Conservation (phyloP, 148 eudicot species). For the Vaccinium vitisidaea region DNA sequence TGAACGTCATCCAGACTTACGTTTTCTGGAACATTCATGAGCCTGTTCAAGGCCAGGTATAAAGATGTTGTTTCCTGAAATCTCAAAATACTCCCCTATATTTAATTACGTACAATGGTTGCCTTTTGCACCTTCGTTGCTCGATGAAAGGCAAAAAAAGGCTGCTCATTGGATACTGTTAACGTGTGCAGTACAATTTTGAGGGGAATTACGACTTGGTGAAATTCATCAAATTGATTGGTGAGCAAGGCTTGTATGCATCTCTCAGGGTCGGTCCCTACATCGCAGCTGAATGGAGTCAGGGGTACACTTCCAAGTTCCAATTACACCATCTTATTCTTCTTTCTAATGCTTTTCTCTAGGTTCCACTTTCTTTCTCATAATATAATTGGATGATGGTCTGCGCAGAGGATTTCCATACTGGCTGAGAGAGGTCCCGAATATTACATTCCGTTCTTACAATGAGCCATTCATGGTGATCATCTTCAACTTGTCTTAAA, state of each 20-base stretch:
- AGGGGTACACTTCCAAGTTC: conserved; percentile 40
- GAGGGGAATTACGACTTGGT: conserved; percentile 58
- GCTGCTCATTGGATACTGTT: background rate
- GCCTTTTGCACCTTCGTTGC: background rate
- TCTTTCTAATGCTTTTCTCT: background rate
- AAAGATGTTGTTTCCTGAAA: background rate
- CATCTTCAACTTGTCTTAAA: background rate
- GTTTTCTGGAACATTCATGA: conserved; percentile 70
- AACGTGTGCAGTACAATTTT: conserved; percentile 53
- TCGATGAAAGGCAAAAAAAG: background rate
- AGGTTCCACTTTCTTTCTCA: background rate
- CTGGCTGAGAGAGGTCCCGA: conserved; percentile 64
- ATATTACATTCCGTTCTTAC: conserved; percentile 62
- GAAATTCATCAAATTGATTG: conserved; percentile 52
- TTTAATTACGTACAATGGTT: background rate
- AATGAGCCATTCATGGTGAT: conserved; percentile 70
- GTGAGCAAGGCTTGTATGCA: conserved; percentile 54
- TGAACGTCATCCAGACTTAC: conserved; percentile 54
- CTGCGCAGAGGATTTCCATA: conserved; percentile 74
- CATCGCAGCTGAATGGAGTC: conserved; percentile 76
- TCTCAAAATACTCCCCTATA: background rate
- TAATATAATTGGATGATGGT: background rate
- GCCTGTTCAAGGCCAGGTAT: conserved; percentile 58
- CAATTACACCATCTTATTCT: background rate
- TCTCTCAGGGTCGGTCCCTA: conserved; percentile 69